Evolutionary conservation across 495 filamentous ascomycete species (phyloP).

Genomic region (Ramalina intermedia): DNA sequence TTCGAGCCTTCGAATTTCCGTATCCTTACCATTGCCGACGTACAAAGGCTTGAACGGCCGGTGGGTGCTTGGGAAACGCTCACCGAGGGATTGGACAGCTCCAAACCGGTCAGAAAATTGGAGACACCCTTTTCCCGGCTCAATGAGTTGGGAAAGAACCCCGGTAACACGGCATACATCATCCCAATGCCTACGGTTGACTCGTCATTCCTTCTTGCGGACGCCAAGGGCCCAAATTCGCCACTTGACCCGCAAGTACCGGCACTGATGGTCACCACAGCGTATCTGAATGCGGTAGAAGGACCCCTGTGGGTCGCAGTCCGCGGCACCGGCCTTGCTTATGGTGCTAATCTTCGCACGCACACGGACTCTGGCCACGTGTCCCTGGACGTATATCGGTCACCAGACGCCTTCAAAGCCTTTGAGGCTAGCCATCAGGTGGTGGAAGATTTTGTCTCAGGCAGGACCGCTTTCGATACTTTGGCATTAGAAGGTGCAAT

Average conservation of each 20-base stretch:
- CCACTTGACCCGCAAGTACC: constrained; percentile 67
- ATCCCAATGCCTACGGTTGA: constrained; percentile 88
- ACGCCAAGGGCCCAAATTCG: constrained; percentile 55
- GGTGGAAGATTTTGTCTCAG: constrained; percentile 52
- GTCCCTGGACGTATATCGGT: constrained; percentile 71
- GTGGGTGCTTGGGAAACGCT: constrained; percentile 75
- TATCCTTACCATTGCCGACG: constrained; percentile 66
- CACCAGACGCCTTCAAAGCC: constrained; percentile 78
- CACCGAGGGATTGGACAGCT: constrained; percentile 29
- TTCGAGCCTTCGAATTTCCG: constrained; percentile 74
- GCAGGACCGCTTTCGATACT: constrained; percentile 52
- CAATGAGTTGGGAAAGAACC: constrained; percentile 52
- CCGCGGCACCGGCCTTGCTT: constrained; percentile 82
- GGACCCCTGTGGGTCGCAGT: constrained; percentile 88
- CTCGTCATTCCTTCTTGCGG: constrained; percentile 73
- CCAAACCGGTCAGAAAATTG: constrained; percentile 39
- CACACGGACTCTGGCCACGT: constrained; percentile 67
- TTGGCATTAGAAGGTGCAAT: constrained; percentile 79
- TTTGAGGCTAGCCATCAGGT: constrained; percentile 63
- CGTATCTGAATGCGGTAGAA: constrained; percentile 87
- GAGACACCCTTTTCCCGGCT: constrained; percentile 47
- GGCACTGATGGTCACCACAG: constrained; percentile 68
- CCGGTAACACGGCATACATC: constrained; percentile 61
- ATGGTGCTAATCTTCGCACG: constrained; percentile 62
- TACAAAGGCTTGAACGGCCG: constrained; percentile 60